Evolutionary conservation across 1,139 yeast genomes (phyloP).

Genomic region (Yamadazyma buinensis): DNA sequence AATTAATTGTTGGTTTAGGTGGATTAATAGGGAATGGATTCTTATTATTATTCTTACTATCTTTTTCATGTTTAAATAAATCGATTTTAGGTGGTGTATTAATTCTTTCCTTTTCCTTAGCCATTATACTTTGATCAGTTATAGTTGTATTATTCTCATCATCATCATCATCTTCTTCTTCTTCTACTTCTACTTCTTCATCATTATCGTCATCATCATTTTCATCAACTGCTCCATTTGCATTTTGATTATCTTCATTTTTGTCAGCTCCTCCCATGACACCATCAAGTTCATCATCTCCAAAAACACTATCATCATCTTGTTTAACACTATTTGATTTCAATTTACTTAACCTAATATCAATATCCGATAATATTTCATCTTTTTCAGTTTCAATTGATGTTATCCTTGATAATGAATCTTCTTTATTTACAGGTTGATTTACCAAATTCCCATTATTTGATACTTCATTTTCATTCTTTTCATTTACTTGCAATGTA

Average conservation of each 20-base stretch:
- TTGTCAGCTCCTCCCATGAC: no score
- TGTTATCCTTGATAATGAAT: background rate
- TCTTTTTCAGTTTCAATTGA: background rate
- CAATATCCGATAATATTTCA: background rate
- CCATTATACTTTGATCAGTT: background rate
- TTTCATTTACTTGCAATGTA: background rate
- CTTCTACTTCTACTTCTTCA: background rate
- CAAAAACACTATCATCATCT: constrained; percentile 1
- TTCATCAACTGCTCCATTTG: background rate
- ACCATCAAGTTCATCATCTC: background rate
- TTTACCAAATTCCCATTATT: background rate
- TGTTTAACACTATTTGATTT: background rate
- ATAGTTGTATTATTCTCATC: constrained; percentile 1
- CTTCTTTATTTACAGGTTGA: background rate
- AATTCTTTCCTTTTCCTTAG: background rate
- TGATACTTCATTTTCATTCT: constrained; percentile 2
- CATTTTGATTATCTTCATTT: background rate
- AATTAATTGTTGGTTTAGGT: constrained; percentile 8
- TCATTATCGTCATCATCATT: background rate
- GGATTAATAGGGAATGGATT: constrained; percentile 8
- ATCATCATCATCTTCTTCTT: background rate
- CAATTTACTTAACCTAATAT: no score
- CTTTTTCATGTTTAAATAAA: constrained; percentile 1
- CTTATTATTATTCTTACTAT: background rate
- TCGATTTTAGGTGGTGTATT: constrained; percentile 3